Conservation (phyloP, 352 stramenopile genomes). For the Globisporangium yorkense region DNA sequence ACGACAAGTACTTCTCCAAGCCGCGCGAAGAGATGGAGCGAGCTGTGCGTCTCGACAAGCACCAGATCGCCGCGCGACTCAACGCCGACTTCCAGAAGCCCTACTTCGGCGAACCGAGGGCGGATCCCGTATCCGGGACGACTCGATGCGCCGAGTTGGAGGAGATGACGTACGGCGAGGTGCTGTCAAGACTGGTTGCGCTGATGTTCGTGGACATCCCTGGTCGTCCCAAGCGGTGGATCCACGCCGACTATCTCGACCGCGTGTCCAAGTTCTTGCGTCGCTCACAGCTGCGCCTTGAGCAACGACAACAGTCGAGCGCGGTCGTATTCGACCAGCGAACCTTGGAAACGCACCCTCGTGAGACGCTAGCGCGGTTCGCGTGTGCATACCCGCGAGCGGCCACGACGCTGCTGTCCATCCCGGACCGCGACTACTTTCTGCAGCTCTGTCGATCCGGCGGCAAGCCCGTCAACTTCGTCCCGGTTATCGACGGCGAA, state of each 20-base stretch:
- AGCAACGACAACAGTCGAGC: slow-evolving; percentile 7
- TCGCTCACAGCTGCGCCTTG: no score
- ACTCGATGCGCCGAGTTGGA: slow-evolving; percentile 48
- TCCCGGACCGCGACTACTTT: slow-evolving; percentile 81
- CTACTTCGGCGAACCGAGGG: slow-evolving; percentile 74
- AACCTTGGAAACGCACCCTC: slow-evolving; percentile 35
- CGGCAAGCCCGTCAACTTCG: slow-evolving; percentile 86
- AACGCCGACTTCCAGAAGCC: slow-evolving; percentile 89
- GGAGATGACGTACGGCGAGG: slow-evolving; percentile 84
- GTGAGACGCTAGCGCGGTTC: slow-evolving; percentile 37
- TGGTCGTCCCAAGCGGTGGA: slow-evolving; percentile 55
- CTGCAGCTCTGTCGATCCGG: slow-evolving; percentile 71
- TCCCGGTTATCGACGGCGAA: slow-evolving; percentile 77
- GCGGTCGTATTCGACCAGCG: slow-evolving; percentile 35
- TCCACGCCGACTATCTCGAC: slow-evolving; percentile 64
- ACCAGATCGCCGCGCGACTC: slow-evolving; percentile 67
- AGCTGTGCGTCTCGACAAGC: slow-evolving; percentile 64
- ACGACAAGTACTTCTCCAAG: slow-evolving; percentile 83
- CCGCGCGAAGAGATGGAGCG: slow-evolving; percentile 62
- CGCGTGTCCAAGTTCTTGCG: slow-evolving; percentile 60
- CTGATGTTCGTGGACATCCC: slow-evolving; percentile 67
- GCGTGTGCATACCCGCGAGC: slow-evolving; percentile 43
- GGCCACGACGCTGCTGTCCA: slow-evolving; percentile 51
- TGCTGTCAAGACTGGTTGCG: slow-evolving; percentile 68
- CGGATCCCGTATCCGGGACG: slow-evolving; percentile 28